phyloP scores from a whole-genome alignment of 2,329 filamentous ascomycete species.

The Aureobasidium vineae region DNA sequence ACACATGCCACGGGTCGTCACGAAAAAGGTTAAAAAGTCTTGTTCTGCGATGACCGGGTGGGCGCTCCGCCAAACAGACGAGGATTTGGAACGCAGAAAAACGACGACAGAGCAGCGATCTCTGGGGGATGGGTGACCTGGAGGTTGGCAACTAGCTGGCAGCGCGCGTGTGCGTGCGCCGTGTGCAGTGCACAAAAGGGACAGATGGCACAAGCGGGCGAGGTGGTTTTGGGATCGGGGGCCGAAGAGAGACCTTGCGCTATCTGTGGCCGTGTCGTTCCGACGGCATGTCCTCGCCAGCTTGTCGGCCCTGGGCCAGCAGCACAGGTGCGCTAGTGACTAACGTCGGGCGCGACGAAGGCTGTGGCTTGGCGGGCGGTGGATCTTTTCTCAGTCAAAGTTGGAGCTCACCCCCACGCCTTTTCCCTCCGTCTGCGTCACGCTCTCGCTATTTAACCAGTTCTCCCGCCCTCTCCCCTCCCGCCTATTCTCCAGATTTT shows the following conservation, averaged over 20 bases:
- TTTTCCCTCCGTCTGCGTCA: conserved; percentile 24
- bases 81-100: neutral
- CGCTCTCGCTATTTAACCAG: conserved; percentile 26
- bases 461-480: conserved; percentile 26
- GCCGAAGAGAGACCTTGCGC: conserved; percentile 25
- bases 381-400: conserved; percentile 27
- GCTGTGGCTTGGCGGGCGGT: conserved; percentile 25
- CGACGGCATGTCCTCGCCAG: conserved; percentile 24
- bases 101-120: neutral
- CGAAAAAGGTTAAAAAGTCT: conserved; percentile 22
- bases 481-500: conserved; percentile 26
- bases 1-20: conserved; percentile 25
- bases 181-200: conserved; percentile 15
- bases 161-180: no score
- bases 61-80: conserved; percentile 13
- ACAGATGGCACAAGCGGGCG: conserved; percentile 19
- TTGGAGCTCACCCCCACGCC: conserved; percentile 26
- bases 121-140: neutral
- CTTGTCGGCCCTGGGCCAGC: conserved; percentile 23
- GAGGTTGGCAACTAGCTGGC: no score
- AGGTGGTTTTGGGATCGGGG: conserved; percentile 14
- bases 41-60: conserved; percentile 5
- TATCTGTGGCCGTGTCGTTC: conserved; percentile 23
- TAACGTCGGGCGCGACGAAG: conserved; percentile 25
- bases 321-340: conserved; percentile 27